phyloP scores from a whole-genome alignment of 176 grass and related monocot genomes.

The Bothriochloa decipiens region DNA sequence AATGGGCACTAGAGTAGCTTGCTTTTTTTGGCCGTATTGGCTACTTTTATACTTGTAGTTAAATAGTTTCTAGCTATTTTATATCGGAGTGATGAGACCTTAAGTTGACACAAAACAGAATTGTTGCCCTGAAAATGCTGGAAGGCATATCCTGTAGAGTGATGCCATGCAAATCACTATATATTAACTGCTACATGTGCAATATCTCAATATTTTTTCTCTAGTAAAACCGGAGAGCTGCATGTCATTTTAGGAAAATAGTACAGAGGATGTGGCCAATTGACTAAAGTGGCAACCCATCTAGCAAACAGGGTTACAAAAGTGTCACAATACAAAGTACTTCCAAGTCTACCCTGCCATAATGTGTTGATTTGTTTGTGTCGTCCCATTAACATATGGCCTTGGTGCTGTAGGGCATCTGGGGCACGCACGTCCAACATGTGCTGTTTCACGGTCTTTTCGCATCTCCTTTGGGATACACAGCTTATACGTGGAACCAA shows the following conservation, averaged over 20 bases:
- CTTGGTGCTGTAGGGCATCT: neutral
- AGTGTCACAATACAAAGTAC: neutral
- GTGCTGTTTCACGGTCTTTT: neutral
- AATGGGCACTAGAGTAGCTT: constrained; percentile 10
- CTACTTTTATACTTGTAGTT: neutral
- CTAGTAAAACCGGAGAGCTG: neutral
- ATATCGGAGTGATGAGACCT: neutral
- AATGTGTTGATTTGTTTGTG: neutral
- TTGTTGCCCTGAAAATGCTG: no score
- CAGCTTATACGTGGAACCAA: neutral
- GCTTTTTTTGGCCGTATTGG: neutral
- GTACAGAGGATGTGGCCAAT: neutral
- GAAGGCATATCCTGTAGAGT: neutral
- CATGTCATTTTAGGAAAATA: neutral
- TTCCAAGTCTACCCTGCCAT: neutral
- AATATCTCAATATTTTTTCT: constrained; percentile 27
- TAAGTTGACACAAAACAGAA: neutral
- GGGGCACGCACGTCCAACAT: neutral
- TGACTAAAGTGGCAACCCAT: neutral
- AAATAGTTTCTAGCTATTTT: constrained; percentile 18
- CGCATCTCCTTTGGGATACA: neutral
- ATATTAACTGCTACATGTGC: neutral
- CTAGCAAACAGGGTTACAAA: neutral
- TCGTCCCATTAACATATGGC: neutral
- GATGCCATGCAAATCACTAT: neutral